Evolutionary conservation across 2,329 filamentous ascomycete genomes (phyloP).

Genomic region (Colletotrichum karsti): DNA sequence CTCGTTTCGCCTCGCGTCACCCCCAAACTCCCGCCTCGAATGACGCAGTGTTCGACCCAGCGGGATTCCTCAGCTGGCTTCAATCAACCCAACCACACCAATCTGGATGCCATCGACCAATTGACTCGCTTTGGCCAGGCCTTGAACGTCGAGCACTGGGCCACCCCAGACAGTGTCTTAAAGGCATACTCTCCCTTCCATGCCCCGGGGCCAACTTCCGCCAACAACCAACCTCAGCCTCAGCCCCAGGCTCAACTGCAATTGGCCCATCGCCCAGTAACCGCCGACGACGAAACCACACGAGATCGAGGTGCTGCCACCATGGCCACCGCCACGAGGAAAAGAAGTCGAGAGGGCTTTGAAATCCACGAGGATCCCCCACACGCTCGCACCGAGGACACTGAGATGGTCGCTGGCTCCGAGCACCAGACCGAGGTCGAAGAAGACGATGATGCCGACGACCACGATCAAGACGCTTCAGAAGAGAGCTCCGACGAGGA

Average conservation of each 20-base stretch:
- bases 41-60: slow-evolving; percentile 28
- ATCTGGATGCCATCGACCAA: slow-evolving; percentile 26
- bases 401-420: slow-evolving; percentile 57
- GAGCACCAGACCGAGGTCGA: slow-evolving; percentile 45
- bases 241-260: background rate
- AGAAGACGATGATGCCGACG: slow-evolving; percentile 48
- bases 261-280: slow-evolving; percentile 26
- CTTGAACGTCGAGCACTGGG: slow-evolving; percentile 27
- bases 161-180: slow-evolving; percentile 21
- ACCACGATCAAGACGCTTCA: slow-evolving; percentile 50
- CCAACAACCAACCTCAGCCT: background rate
- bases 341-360: slow-evolving; percentile 47
- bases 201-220: background rate
- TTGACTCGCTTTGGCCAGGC: slow-evolving; percentile 26
- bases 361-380: slow-evolving; percentile 59
- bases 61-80: slow-evolving; percentile 27
- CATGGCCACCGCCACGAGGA: slow-evolving; percentile 26
- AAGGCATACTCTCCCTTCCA: slow-evolving; percentile 21
- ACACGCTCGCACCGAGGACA: slow-evolving; percentile 52
- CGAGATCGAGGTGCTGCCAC: background rate
- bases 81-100: slow-evolving; percentile 26
- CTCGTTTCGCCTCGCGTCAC: background rate
- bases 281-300: slow-evolving; percentile 6
- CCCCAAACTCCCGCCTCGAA: slow-evolving; percentile 13
- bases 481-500: slow-evolving; percentile 66